A percentile compares a stretch with the other conserved stretches of the same genome.
Evolutionary conservation across 306 rosid species (phyloP).

Genomic region (Bauhinia variegata): DNA sequence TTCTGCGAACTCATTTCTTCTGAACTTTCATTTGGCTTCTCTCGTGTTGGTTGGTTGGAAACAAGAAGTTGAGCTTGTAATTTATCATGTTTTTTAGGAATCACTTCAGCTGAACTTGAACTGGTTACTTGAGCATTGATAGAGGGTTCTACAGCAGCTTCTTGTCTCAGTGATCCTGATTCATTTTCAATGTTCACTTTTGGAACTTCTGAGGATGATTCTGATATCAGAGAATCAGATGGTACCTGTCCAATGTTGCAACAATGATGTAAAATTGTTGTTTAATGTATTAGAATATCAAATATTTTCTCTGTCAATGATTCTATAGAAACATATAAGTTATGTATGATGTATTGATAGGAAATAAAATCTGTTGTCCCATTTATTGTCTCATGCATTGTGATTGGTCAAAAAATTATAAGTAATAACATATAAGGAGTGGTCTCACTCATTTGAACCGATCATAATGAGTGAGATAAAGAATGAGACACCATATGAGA

Average conservation of each 20-base stretch:
- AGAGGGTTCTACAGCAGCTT: conserved; percentile 9
- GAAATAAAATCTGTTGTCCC: not conserved
- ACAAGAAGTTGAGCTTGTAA: not conserved
- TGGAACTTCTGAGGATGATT: conserved; percentile 27
- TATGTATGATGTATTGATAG: not conserved
- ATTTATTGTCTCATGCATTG: no score
- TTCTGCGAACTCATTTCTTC: conserved; percentile 13
- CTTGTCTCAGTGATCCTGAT: conserved; percentile 16
- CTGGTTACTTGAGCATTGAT: conserved; percentile 5
- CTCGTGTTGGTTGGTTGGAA: not conserved
- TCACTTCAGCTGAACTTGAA: not conserved
- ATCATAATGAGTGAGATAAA: no score
- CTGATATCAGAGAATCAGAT: conserved; percentile 20
- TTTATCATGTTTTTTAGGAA: not conserved
- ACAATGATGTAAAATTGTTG: conserved; percentile 11
- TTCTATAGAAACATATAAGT: not conserved
- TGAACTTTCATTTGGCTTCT: not conserved
- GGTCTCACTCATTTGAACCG: no score
- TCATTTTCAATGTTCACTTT: conserved; percentile 27
- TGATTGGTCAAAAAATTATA: no score
- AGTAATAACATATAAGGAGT: no score
- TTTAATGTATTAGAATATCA: not conserved
- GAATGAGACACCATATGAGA: no score
- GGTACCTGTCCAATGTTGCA: conserved; percentile 20
- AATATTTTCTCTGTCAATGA: not conserved